Evolutionary conservation across 768 basidiomycete genomes (phyloP).

Genomic region (Leccinum longicurvipes): DNA sequence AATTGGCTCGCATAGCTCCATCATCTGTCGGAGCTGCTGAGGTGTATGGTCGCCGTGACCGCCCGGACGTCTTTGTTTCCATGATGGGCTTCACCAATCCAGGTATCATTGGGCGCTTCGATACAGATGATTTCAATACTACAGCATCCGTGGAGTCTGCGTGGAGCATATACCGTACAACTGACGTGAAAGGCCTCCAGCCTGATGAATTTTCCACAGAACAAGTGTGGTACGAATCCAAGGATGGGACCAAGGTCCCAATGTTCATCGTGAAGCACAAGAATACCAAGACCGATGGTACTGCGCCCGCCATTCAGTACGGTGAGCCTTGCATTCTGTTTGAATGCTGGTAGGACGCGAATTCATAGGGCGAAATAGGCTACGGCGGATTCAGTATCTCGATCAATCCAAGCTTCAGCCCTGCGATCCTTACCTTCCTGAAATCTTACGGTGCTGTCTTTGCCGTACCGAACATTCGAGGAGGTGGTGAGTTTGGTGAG

Average conservation of each 20-base stretch:
- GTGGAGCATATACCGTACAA: constrained; percentile 58
- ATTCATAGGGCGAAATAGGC: constrained; percentile 36
- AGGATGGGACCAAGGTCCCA: constrained; percentile 77
- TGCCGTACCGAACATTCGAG: constrained; percentile 59
- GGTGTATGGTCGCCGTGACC: constrained; percentile 48
- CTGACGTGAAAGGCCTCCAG: constrained; percentile 56
- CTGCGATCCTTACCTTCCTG: constrained; percentile 68
- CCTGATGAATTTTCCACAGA: constrained; percentile 65
- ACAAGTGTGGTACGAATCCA: constrained; percentile 79
- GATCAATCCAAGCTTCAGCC: constrained; percentile 69
- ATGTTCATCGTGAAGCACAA: constrained; percentile 85
- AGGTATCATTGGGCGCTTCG: constrained; percentile 59
- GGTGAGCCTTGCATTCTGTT: constrained; percentile 37
- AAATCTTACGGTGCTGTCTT: constrained; percentile 66
- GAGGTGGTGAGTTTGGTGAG: constrained; percentile 79
- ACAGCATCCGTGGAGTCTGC: constrained; percentile 39
- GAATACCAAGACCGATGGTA: constrained; percentile 65
- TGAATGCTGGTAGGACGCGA: not conserved
- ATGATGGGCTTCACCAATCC: constrained; percentile 72
- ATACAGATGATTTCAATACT: constrained; percentile 40
- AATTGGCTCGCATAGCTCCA: constrained; percentile 52
- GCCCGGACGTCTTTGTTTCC: constrained; percentile 60
- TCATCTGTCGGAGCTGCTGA: constrained; percentile 67
- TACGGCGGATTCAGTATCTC: constrained; percentile 82
- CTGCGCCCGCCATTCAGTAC: constrained; percentile 74